Base-by-base conservation (phyloP, 371 early-diverging fungal genomes). In the Mortierella sp. region DNA sequence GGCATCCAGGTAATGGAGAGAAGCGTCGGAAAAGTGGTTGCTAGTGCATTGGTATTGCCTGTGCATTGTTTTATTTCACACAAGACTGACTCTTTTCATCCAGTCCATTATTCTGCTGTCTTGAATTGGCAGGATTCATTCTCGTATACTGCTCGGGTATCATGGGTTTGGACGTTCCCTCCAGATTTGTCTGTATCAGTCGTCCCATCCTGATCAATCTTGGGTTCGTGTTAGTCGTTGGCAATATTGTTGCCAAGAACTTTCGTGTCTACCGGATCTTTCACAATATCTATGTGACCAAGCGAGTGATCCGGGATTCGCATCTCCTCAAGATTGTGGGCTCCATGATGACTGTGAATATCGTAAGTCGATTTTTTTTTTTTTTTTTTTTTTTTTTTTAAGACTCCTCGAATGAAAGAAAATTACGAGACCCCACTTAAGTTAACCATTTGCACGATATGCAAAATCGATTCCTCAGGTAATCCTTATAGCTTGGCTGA, bases 201-300 rank as follows among this genome's bases (percentile, higher is more conserved):
- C 75, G 81, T 23, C 89, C 89, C 18, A 57, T 87, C 4, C 69
- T 84, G 0, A 81, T 89, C 51, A 89, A 86, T 69, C 74, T 89
- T 18, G 89, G 89, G 1, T 87, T 87, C 57, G 55, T 89, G 6
- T 79, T 89, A 7, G 86, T 87, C 3, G 74, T 89, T 19, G 87
- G 89, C 60, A 89, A 89, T 43, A 84, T 89, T 83, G 87, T 89
- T 30, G 88, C 88, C 46, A 89, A 89, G 61, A 89, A 89, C 62
- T 89, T 87, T 66, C 82, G 89, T 2, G 86, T 89, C 4, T 89
- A 89, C 76, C 74, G 88, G 25, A 89, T 89, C 30, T 89, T 87
- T 57, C 87, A 89, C 64, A 89, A 89, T 47, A 87, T 89, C 19
- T 87, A 87, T 50, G 87, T 89, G 48, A 86, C 86, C 4, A 82